Percentiles rank a stretch among this genome's conserved stretches.
These are phyloP conservation scores for Bonia amplexicaulis DNA, from an alignment of 176 grass and related monocot genomes.

Conservation along the genomic window DNA sequence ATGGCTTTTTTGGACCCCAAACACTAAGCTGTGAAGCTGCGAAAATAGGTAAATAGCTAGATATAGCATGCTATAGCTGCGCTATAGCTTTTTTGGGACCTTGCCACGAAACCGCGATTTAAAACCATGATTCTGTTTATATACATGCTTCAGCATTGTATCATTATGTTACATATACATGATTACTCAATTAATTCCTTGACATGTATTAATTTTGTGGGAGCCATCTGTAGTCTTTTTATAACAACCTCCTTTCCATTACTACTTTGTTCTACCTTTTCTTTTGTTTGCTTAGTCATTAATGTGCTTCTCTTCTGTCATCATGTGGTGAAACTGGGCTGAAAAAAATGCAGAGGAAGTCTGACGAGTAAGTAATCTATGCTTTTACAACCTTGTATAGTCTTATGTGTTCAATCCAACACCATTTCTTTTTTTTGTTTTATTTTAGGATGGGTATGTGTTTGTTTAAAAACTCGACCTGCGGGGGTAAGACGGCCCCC, in stretches of 20 bases:
- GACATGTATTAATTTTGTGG: constrained; percentile 8
- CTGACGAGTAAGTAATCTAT: constrained; percentile 89
- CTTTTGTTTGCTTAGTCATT: constrained; percentile 30
- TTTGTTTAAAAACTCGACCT: background rate
- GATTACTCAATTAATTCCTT: constrained; percentile 10
- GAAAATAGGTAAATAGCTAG: too few species aligned
- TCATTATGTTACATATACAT: background rate
- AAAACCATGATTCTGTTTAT: background rate
- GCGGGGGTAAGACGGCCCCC: too few species aligned
- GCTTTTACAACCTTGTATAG: constrained; percentile 16
- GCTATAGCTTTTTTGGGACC: too few species aligned
- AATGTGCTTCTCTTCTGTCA: constrained; percentile 41
- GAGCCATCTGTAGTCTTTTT: background rate
- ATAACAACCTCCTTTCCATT: background rate
- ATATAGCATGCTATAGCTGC: too few species aligned
- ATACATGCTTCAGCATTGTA: background rate
- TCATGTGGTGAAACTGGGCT: constrained; percentile 30
- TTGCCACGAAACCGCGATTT: too few species aligned
- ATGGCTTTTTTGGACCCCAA: too few species aligned
- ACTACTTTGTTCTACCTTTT: constrained; percentile 15
- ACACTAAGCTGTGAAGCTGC: too few species aligned
- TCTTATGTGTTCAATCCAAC: background rate
- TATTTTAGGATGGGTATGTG: background rate
- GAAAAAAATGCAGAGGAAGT: constrained; percentile 72
- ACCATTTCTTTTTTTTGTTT: background rate